These are phyloP conservation scores for Persicaria tinctoria DNA, from an alignment of 148 eudicot species.

Conservation along the genomic window DNA sequence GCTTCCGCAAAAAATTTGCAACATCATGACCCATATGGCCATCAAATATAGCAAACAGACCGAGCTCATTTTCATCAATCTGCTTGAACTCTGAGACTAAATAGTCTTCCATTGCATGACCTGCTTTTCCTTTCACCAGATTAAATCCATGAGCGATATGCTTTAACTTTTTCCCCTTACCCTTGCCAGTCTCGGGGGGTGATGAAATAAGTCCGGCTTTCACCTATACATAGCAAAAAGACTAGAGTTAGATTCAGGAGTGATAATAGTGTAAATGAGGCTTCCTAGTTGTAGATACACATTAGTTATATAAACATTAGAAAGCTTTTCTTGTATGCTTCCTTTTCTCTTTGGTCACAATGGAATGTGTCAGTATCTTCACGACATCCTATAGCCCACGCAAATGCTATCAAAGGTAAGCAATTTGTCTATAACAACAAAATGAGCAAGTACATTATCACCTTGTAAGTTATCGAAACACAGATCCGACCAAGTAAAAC, in stretches of 20 bases:
- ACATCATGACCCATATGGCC: conserved; percentile 75
- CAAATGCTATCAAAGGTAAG: not conserved
- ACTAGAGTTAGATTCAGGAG: not conserved
- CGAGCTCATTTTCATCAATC: conserved; percentile 45
- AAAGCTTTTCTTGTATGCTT: too few relatives aligned
- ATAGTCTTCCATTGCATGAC: conserved; percentile 69
- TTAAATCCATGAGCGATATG: conserved; percentile 37
- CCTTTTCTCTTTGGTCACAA: not conserved
- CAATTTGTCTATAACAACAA: not conserved
- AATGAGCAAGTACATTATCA: not conserved
- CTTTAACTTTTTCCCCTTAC: conserved; percentile 11
- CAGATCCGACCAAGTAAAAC: not conserved
- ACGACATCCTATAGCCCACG: not conserved
- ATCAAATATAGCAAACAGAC: conserved; percentile 63
- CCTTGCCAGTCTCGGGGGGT: conserved; percentile 12
- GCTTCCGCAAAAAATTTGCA: conserved; percentile 38
- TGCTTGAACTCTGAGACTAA: conserved; percentile 45
- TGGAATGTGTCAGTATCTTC: not conserved
- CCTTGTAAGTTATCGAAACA: not conserved
- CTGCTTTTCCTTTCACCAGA: conserved; percentile 53
- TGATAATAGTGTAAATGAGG: not conserved
- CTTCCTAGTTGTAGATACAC: not conserved
- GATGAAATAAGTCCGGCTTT: conserved; percentile 12
- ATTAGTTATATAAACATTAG: too few relatives aligned
- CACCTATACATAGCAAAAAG: not conserved